Percentiles rank a stretch among this genome's conserved stretches.
phyloP scores from a whole-genome alignment of 2,329 filamentous ascomycete species.

The Blumeria hordei region DNA sequence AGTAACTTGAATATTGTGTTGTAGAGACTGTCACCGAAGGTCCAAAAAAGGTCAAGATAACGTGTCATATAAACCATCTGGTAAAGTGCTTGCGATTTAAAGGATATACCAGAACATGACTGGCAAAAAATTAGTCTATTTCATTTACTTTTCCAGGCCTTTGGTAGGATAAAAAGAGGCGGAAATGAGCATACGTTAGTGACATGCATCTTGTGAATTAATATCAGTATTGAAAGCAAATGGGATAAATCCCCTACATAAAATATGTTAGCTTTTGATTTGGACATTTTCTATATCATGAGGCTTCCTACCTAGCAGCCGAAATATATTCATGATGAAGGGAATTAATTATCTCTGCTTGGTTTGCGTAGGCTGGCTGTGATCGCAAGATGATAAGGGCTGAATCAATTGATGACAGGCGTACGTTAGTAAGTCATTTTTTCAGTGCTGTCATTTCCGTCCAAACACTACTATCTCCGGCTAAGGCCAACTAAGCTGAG shows the following conservation, averaged over 20 bases:
- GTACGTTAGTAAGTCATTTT: background rate
- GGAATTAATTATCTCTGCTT: background rate
- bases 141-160: slow-evolving; percentile 4
- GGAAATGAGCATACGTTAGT: slow-evolving; percentile 42
- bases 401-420: background rate
- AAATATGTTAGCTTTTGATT: slow-evolving; percentile 2
- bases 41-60: slow-evolving; percentile 84
- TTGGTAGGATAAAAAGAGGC: background rate
- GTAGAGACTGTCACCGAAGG: slow-evolving; percentile 46
- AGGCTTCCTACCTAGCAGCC: slow-evolving; percentile 31
- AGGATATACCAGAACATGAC: slow-evolving; percentile 94
- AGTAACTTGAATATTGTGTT: slow-evolving; percentile 90
- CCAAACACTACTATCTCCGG: background rate
- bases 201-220: slow-evolving; percentile 89
- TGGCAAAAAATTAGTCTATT: slow-evolving; percentile 18
- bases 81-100: slow-evolving; percentile 95
- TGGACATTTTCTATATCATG: background rate
- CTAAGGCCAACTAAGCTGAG: background rate
- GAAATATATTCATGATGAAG: slow-evolving; percentile 43
- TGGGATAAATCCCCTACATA: slow-evolving; percentile 75
- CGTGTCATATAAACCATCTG: slow-evolving; percentile 80
- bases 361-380: too few relatives aligned
- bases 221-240: slow-evolving; percentile 75
- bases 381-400: too few relatives aligned
- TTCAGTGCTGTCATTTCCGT: background rate